Evolutionary conservation across 2,329 filamentous ascomycete species (phyloP).

Genomic region (Penicillium frequentans): DNA sequence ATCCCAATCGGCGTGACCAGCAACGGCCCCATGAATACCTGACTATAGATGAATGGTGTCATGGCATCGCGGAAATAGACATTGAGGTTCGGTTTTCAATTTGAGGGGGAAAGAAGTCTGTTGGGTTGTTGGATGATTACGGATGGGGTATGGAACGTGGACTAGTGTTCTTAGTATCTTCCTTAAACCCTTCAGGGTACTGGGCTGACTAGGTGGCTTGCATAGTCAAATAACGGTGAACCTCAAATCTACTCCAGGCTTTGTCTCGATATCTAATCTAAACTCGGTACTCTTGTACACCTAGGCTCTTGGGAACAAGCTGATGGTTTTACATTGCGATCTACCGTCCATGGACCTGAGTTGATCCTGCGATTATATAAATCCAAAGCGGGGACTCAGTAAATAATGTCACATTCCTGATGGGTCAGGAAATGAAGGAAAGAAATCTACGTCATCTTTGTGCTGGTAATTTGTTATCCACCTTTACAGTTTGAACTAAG

Average conservation of each 20-base stretch:
- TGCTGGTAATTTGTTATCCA: not conserved
- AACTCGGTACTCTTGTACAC: too few relatives aligned
- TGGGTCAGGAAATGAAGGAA: not conserved
- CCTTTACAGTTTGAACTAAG: too few relatives aligned
- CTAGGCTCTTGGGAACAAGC: too few relatives aligned
- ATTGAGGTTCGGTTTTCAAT: not conserved
- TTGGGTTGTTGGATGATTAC: not conserved
- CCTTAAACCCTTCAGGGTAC: not conserved
- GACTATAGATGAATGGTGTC: not conserved
- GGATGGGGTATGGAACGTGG: not conserved
- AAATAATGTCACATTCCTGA: not conserved
- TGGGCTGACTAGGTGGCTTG: not conserved
- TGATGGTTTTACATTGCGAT: not conserved
- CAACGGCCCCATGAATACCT: not conserved
- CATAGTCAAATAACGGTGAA: not conserved
- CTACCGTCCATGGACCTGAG: not conserved
- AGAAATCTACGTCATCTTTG: not conserved
- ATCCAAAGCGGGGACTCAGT: not conserved
- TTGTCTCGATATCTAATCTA: not conserved
- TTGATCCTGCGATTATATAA: not conserved
- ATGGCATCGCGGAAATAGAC: not conserved
- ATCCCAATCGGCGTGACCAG: not conserved
- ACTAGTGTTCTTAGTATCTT: not conserved
- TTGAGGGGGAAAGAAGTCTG: not conserved
- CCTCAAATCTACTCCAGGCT: too few relatives aligned